These are phyloP conservation scores for Beauveria pseudobassiana DNA, from an alignment of 2,329 filamentous ascomycete species.

Conservation along the genomic window DNA sequence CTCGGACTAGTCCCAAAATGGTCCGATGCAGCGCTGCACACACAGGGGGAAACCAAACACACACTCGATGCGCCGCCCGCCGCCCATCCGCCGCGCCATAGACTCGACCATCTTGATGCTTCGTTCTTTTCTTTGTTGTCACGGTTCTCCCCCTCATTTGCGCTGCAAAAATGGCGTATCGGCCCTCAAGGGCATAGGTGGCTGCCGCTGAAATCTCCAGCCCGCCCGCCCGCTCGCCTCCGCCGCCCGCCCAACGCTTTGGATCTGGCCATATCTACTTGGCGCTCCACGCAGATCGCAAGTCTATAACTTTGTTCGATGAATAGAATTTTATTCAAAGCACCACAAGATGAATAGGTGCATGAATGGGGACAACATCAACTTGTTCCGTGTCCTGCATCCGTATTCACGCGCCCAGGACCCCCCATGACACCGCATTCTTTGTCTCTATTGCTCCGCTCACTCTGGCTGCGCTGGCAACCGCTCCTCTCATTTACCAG, in stretches of 20 bases:
- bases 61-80: neutral
- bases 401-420: too few species aligned
- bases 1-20: neutral
- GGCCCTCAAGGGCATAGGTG: neutral
- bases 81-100: neutral
- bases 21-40: neutral
- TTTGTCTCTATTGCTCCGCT: neutral
- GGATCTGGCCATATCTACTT: too few species aligned
- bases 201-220: neutral
- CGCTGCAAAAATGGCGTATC: neutral
- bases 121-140: neutral
- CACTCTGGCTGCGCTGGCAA: slow-evolving; percentile 7
- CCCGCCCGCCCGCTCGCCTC: too few species aligned
- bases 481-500: slow-evolving; percentile 9
- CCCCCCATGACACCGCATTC: neutral
- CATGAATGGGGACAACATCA: neutral
- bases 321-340: too few species aligned
- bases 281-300: too few species aligned
- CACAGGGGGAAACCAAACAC: neutral
- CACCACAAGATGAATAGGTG: too few species aligned
- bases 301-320: too few species aligned
- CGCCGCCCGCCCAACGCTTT: too few species aligned
- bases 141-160: too few species aligned
- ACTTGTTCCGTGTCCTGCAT: too few species aligned
- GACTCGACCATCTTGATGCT: neutral